Base-by-base conservation (phyloP, 2,329 filamentous ascomycete genomes). In the Diaporthe sp. region DNA sequence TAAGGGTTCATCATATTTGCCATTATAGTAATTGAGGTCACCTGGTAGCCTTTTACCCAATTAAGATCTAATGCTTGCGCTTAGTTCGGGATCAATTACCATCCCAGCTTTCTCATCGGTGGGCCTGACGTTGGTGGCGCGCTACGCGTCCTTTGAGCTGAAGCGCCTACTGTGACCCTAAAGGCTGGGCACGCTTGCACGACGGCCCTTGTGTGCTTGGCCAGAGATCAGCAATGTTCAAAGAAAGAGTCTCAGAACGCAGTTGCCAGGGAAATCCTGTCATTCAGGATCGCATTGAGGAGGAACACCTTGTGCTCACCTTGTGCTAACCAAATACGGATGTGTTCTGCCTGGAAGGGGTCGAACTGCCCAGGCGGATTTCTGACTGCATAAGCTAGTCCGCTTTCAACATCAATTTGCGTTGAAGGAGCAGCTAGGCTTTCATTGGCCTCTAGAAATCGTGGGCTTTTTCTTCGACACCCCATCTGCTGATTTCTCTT, bases 381-480 rank as follows among this genome's bases (percentile, higher is more conserved):
- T 9, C 45, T 54, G 64, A 68, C 30, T 68, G 64, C 64, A 68
- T 68, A 15, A 54, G n/a, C 64, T 68, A 54, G 45, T 38, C 64
- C n/a, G 45, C 64, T 67, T 52, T 52, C 30, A 52, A 50, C 30
- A 30, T 52, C 45, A 52, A 38, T 52, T 38, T 47, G 13, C 45
- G 22, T 50, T 1, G 22, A 6, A 38, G 45, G 61, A 67, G 45
- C 42, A 25, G 30, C 22, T 35, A 52, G 33, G n/a, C 33, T 22
- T 25, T 50, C 10, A 25, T 52, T 67, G 61, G 45, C 8, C 7
- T 25, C 30, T 22, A 40, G 10, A 52, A 35, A 40, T 68, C n/a
- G 33, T 38, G 13, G 2, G 28, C 9, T 54, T 13, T 28, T 67
- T 7, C 33, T 25, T 68, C 19, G 13, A 54, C 22, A 22, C 17